Base-by-base conservation (phyloP, 164 flowering plant genomes). In the Berberis thunbergii region DNA sequence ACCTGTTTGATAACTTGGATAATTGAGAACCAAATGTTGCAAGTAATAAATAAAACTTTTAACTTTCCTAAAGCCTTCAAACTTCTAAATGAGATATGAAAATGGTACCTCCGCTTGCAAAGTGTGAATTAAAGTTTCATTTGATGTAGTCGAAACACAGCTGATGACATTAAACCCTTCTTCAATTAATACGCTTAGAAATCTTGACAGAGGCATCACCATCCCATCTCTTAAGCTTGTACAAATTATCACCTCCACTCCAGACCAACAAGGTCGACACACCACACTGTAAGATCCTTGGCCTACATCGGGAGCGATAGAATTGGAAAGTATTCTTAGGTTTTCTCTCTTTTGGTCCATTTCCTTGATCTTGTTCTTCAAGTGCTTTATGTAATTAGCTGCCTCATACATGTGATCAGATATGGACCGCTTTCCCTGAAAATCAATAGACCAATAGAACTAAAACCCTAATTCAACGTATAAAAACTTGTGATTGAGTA, bases 391-490 rank as follows among this genome's bases (percentile, higher is more conserved):
- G 26, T 26, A 26, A 26, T 26, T 26, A 26, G 26, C 26, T 26
- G 26, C 82, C 71, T 77, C 79, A 43, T 69, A 44, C 66, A 83
- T 70, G 50, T 77, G 79, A 72, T 83, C 86, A 1, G 73, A 64
- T 40, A 64, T 63, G 4, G 84, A 79, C 10, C 80, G 69, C 76
- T 77, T 80, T 64, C 84, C 86, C 84, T 83, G 64, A 39, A 12
- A 45, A 45, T 41, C 7, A 68, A 69, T n/a, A 6, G 54, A 38
- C 44, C 4, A 26, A 26, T 26, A 26, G 26, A 26, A 26, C 26
- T 26, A 26, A 26, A 26, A 26, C 26, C 26, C 26, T 26, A 26
- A 26, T 26, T 26, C 26, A 26, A 26, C 26, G 26, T 26, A 26
- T 26, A 26, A 26, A 26, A 26, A 26, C 26, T 26, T 26, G 26